These are phyloP conservation scores for Yamadazyma spencermartinsiae DNA, from an alignment of 1,139 yeast genomes.

Conservation along the genomic window DNA sequence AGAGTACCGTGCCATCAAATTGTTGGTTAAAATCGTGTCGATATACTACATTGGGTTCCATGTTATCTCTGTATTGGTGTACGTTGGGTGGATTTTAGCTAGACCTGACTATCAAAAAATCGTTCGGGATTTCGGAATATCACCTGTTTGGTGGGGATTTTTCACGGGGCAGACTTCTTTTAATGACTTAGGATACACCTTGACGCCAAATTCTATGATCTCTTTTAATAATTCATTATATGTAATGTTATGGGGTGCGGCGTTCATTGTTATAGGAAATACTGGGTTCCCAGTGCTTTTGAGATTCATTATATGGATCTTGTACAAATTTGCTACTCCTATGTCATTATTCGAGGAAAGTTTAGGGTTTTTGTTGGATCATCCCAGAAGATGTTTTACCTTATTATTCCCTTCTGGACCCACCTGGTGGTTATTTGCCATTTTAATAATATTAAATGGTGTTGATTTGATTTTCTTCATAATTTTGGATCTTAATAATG, in stretches of 20 bases:
- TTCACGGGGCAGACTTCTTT: constrained; percentile 78
- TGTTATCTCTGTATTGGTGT: constrained; percentile 53
- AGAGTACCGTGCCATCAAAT: constrained; percentile 85
- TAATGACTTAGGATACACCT: constrained; percentile 79
- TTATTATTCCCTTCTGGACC: constrained; percentile 87
- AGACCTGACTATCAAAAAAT: constrained; percentile 41
- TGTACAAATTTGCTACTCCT: constrained; percentile 68
- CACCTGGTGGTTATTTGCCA: constrained; percentile 90
- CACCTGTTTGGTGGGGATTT: constrained; percentile 91
- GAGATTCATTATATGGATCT: constrained; percentile 77
- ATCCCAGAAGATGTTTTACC: constrained; percentile 96
- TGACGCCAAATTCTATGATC: constrained; percentile 77
- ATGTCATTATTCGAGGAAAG: constrained; percentile 71
- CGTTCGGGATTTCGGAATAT: constrained; percentile 55
- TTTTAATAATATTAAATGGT: constrained; percentile 68
- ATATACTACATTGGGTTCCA: constrained; percentile 77
- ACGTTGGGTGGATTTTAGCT: constrained; percentile 66
- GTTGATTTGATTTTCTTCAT: constrained; percentile 80
- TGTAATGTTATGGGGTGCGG: constrained; percentile 59
- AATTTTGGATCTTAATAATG: constrained; percentile 66
- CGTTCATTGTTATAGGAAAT: constrained; percentile 84
- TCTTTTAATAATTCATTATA: constrained; percentile 65
- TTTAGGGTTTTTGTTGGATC: constrained; percentile 83
- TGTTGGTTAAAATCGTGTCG: constrained; percentile 66
- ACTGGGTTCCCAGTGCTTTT: constrained; percentile 88